Evolutionary conservation across 108 stramenopile genomes (phyloP), one percentile per base, ranked within the genome.

Genomic region (Mediolabrus comicus): DNA sequence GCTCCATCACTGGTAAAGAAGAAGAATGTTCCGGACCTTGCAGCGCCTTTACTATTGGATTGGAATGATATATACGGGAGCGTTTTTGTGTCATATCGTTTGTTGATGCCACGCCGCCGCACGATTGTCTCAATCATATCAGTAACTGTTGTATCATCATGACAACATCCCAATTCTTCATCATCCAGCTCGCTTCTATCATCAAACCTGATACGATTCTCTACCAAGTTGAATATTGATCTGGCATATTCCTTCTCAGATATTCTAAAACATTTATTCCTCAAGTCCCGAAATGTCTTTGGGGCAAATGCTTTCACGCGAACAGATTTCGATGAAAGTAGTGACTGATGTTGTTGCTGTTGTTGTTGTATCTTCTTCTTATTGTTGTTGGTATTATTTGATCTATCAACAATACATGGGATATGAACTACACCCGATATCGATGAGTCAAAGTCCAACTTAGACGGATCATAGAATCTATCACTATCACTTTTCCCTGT

Each of bases 1-100:
- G 84, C 89, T 33, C 92, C 92, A 78, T 95, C 95, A 8, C 82
- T 73, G 4, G 95, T 84, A 46, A 95, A 95, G 70, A 95, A 92
- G 68, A 95, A 95, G 53, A 87, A 82, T 32, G 71, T 77, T 0
- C 81, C 93, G 8, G 79, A 87, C 26, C 93, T 72, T 7, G 87
- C 87, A 11, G 90, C 93, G 8, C 93, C 93, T 67, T 92, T 92
- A 61, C 89, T 90, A 65, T 95, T 95, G 81, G 86, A 87, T 54
- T 90, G 89, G 58, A 95, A 95, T 17, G 93, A 95, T 32, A 92
- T 81, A 49, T 83, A 91, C 10, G 84, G 87, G 0, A 83, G 75
- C 17, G 69, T 65, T 59, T 62, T 30, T 19, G 12, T 24, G 12
- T 17, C 26, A 24, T 13, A 22, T 22, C 0, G 14, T 17, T 6